A percentile compares a stretch with the other conserved stretches of the same genome.
Evolutionary conservation across 345 rosid species (phyloP).

Genomic region (Citrus cavaleriei): DNA sequence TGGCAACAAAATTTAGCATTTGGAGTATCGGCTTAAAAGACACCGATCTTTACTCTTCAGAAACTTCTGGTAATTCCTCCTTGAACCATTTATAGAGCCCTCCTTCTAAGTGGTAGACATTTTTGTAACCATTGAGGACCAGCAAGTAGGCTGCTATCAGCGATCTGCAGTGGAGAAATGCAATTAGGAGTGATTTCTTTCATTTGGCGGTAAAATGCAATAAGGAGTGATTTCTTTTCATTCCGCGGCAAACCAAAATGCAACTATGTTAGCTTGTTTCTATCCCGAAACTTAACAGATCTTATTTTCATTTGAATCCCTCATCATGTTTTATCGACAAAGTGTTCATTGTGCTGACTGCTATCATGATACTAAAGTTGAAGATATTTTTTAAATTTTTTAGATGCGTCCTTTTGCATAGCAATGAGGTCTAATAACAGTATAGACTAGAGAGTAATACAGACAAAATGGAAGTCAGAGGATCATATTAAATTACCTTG

Average conservation of each 20-base stretch:
- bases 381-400: background rate
- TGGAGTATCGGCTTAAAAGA: slow-evolving; percentile 16
- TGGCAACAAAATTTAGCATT: slow-evolving; percentile 25
- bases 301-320: background rate
- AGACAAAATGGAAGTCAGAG: background rate
- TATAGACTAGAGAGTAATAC: background rate
- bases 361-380: background rate
- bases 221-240: background rate
- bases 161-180: slow-evolving; percentile 54
- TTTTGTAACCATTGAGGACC: slow-evolving; percentile 78
- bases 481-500: slow-evolving; percentile 45
- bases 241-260: background rate
- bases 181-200: background rate
- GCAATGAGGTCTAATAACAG: background rate
- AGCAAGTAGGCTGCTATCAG: slow-evolving; percentile 93
- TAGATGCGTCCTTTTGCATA: too few species aligned
- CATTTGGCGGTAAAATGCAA: background rate
- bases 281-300: background rate
- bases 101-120: slow-evolving; percentile 91
- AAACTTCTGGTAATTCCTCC: slow-evolving; percentile 66
- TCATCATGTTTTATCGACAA: background rate
- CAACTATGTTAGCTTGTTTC: background rate
- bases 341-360: background rate
- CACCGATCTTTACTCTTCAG: slow-evolving; percentile 39
- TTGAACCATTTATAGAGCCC: slow-evolving; percentile 84